Evolutionary conservation across 129 eudicot species (phyloP).

Genomic region (Saussurea involucrata): DNA sequence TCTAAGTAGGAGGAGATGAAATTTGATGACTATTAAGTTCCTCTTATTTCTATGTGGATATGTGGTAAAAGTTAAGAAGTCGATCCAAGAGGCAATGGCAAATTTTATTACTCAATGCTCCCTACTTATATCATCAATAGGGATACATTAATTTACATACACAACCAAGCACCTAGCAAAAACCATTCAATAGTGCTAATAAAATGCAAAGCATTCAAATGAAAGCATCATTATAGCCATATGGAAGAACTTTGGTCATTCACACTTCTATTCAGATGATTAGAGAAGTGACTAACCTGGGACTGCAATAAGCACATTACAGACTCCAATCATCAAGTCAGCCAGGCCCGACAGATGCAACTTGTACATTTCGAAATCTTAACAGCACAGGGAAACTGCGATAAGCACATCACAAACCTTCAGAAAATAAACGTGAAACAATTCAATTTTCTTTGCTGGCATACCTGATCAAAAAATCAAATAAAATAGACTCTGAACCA

Average conservation of each 20-base stretch:
- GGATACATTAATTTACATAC: neutral
- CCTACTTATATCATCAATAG: constrained; percentile 2
- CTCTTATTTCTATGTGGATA: no score
- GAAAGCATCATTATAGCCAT: neutral
- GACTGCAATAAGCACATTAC: neutral
- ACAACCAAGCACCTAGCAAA: neutral
- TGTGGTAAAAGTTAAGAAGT: neutral
- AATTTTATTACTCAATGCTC: neutral
- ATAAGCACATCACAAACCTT: neutral
- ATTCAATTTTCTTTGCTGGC: neutral
- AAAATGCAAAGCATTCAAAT: neutral
- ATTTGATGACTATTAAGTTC: no score
- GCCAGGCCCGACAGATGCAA: neutral
- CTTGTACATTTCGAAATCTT: neutral
- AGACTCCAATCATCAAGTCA: constrained; percentile 1
- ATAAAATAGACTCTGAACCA: constrained; percentile 14
- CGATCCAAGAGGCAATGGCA: neutral
- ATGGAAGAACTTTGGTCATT: neutral
- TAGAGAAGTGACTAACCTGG: constrained; percentile 11
- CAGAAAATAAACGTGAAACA: neutral
- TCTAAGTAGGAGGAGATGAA: no score
- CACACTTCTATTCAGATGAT: neutral
- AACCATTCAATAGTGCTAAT: neutral
- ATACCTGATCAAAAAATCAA: constrained; percentile 10
- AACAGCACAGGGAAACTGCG: neutral